A percentile compares a stretch with the other conserved stretches of the same genome.
phyloP scores from a whole-genome alignment of 108 stramenopile genomes.

The Nannochloropsis oceanica region DNA sequence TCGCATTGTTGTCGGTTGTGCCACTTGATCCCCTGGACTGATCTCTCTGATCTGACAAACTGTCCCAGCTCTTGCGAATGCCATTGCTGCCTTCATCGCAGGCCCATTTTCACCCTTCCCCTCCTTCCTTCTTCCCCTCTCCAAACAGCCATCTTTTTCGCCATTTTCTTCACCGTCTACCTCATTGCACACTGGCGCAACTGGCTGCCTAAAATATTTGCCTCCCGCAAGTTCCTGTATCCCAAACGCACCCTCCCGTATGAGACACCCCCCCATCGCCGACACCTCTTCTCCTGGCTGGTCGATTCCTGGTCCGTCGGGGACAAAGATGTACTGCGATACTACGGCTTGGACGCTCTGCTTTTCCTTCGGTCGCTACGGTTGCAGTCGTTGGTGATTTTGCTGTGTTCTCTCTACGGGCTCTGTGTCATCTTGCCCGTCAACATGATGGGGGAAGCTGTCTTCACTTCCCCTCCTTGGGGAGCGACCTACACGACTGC shows the following conservation, averaged over 20 bases:
- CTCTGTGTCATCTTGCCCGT: not conserved
- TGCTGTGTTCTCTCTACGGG: not conserved
- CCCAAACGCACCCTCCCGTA: not conserved
- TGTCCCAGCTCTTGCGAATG: no score
- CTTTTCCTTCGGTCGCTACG: not conserved
- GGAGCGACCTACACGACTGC: not conserved
- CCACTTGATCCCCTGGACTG: no score
- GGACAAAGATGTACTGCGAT: not conserved
- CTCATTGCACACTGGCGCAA: not conserved
- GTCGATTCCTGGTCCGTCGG: not conserved
- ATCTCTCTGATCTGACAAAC: no score
- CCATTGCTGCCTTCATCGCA: no score
- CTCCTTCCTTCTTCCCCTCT: not conserved
- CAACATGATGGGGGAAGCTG: not conserved
- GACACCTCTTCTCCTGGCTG: not conserved
- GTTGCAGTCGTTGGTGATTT: not conserved
- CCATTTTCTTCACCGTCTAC: not conserved
- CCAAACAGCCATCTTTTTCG: not conserved
- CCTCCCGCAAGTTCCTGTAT: not conserved
- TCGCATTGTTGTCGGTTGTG: no score
- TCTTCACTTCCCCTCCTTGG: not conserved
- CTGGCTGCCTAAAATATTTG: not conserved
- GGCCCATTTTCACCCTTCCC: no score
- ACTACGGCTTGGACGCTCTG: not conserved
- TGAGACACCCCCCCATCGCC: not conserved